These are phyloP conservation scores for Clavaria fumosa DNA, from an alignment of 768 basidiomycete genomes.

Conservation along the genomic window DNA sequence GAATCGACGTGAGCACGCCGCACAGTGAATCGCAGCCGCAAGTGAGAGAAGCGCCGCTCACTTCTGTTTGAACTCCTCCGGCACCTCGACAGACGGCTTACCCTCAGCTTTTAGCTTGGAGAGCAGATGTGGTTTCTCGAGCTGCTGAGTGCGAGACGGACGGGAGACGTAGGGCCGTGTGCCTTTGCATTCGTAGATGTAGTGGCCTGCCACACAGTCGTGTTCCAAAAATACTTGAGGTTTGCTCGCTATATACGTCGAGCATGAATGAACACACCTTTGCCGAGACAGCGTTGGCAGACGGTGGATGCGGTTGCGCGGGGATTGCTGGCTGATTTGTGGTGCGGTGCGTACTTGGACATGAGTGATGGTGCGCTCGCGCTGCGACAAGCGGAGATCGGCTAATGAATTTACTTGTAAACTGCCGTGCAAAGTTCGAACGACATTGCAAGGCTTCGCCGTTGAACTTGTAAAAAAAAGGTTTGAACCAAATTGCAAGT, in stretches of 20 bases:
- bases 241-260: neutral
- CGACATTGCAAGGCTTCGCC: neutral
- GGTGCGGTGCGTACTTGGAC: constrained; percentile 74
- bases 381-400: too few relatives aligned
- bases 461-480: too few relatives aligned
- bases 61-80: constrained; percentile 83
- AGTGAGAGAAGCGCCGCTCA: too few relatives aligned
- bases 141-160: constrained; percentile 77
- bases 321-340: constrained; percentile 43
- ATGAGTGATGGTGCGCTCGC: too few relatives aligned
- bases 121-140: constrained; percentile 59
- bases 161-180: constrained; percentile 70
- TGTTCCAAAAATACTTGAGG: constrained; percentile 6
- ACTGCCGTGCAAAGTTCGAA: neutral
- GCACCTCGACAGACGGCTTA: constrained; percentile 68
- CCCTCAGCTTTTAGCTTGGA: constrained; percentile 56
- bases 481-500: too few relatives aligned
- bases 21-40: neutral
- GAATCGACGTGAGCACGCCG: constrained; percentile 3
- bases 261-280: constrained; percentile 36
- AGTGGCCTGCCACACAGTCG: too few relatives aligned
- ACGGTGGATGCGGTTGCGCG: constrained; percentile 49
- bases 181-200: constrained; percentile 81
- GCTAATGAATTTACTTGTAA: too few relatives aligned
- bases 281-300: constrained; percentile 70